Conservation (phyloP, 2,329 filamentous ascomycete species). For the Penicillium brasilianum region DNA sequence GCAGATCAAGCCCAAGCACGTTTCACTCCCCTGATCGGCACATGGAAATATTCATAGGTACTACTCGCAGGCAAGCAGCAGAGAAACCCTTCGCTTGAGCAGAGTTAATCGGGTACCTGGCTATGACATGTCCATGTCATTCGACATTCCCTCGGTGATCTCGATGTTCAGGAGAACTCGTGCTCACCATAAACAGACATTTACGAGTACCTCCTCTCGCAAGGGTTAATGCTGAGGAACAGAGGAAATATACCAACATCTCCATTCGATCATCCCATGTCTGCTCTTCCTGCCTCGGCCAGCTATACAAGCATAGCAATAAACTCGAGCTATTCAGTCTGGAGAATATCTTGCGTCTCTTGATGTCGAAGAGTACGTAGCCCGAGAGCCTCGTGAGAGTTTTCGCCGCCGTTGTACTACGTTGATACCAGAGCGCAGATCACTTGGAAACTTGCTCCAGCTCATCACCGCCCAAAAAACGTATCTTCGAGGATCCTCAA, state of each 20-base stretch:
- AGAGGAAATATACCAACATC: not conserved
- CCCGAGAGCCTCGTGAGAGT: slow-evolving; percentile 9
- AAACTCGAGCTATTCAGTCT: no score
- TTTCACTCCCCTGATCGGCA: not conserved
- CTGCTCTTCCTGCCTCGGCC: not conserved
- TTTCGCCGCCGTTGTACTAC: slow-evolving; percentile 14
- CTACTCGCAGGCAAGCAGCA: not conserved
- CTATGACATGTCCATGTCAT: not conserved
- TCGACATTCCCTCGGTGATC: not conserved
- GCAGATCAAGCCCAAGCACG: not conserved
- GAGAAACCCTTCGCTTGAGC: not conserved
- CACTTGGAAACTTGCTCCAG: not conserved
- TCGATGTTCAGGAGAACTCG: slow-evolving; percentile 7
- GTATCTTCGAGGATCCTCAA: not conserved
- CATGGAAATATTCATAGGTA: not conserved
- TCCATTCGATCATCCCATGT: not conserved
- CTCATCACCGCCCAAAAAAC: not conserved
- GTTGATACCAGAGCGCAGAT: slow-evolving; percentile 10
- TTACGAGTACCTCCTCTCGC: slow-evolving; percentile 18
- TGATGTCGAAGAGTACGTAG: slow-evolving; percentile 8
- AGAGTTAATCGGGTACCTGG: not conserved
- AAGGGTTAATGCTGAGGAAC: slow-evolving; percentile 26
- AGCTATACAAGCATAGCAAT: not conserved
- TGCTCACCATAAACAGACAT: slow-evolving; percentile 1
- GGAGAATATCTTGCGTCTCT: not conserved